These are phyloP conservation scores for Saposhnikovia divaricata DNA, from an alignment of 129 eudicot species.

Conservation along the genomic window DNA sequence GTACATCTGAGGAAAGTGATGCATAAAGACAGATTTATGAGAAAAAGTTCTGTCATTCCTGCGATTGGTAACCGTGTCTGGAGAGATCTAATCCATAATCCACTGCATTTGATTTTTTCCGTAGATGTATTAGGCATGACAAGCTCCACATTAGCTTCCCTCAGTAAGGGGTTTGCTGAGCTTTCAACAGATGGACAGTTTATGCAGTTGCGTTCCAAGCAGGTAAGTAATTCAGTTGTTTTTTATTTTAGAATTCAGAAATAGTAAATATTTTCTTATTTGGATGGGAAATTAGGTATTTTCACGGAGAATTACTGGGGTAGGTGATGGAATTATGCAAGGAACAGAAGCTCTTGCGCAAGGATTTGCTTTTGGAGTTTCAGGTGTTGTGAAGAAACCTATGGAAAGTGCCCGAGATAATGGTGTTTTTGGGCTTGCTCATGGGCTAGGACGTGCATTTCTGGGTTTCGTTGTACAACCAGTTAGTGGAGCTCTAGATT, in stretches of 20 bases:
- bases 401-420: conserved; percentile 91
- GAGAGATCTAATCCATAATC: conserved; percentile 95
- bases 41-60: conserved; percentile 84
- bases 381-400: conserved; percentile 89
- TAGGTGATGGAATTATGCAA: conserved; percentile 89
- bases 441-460: conserved; percentile 91
- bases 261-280: neutral
- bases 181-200: conserved; percentile 98
- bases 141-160: conserved; percentile 90
- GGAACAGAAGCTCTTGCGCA: conserved; percentile 99
- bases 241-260: neutral
- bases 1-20: conserved; percentile 86
- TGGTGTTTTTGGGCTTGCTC: conserved; percentile 95
- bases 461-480: conserved; percentile 90
- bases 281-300: conserved; percentile 42
- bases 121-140: conserved; percentile 97
- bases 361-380: conserved; percentile 94
- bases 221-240: conserved; percentile 29
- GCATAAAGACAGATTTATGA: conserved; percentile 91
- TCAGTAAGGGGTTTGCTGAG: conserved; percentile 95
- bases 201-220: conserved; percentile 88
- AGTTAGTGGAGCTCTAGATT: conserved; percentile 92
- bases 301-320: conserved; percentile 94
- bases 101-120: conserved; percentile 79
- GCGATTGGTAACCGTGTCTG: conserved; percentile 81